phyloP scores from a whole-genome alignment of 768 basidiomycete genomes.

The Tricholoma bakamatsutake region DNA sequence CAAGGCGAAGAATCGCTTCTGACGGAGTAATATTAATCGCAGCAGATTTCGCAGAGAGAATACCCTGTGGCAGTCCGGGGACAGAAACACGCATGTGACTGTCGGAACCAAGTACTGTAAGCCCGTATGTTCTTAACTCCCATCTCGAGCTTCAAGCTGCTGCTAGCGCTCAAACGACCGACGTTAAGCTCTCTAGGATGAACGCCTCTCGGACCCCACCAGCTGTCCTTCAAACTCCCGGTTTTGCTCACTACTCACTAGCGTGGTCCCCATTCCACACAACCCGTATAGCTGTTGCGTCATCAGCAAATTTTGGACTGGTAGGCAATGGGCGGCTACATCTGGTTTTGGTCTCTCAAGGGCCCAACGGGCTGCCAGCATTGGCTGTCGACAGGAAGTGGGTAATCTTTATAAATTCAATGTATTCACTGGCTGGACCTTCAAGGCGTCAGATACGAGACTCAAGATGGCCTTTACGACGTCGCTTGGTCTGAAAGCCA shows the following conservation, averaged over 20 bases:
- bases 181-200: conserved; percentile 17
- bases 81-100: conserved; percentile 74
- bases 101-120: conserved; percentile 19
- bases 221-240: conserved; percentile 62
- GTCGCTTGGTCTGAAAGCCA: conserved; percentile 94
- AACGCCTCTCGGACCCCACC: conserved; percentile 34
- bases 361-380: conserved; percentile 35
- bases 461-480: conserved; percentile 87
- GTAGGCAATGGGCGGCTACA: conserved; percentile 93
- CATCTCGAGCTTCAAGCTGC: background rate
- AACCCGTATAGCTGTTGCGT: conserved; percentile 68
- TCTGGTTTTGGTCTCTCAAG: conserved; percentile 47
- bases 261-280: conserved; percentile 87
- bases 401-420: conserved; percentile 23
- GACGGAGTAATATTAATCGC: conserved; percentile 34
- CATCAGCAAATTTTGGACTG: conserved; percentile 89
- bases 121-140: background rate
- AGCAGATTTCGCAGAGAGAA: conserved; percentile 40
- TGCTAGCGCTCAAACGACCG: conserved; percentile 1
- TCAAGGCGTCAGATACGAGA: conserved; percentile 61
- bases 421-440: conserved; percentile 15
- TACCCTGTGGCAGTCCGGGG: conserved; percentile 62
- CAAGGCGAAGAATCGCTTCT: conserved; percentile 55
- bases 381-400: conserved; percentile 65
- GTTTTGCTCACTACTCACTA: conserved; percentile 76